Evolutionary conservation across 1,284 basidiomycete genomes (phyloP), one percentile per base, ranked within the genome.

Genomic region (Ustanciosporium gigantosporum): DNA sequence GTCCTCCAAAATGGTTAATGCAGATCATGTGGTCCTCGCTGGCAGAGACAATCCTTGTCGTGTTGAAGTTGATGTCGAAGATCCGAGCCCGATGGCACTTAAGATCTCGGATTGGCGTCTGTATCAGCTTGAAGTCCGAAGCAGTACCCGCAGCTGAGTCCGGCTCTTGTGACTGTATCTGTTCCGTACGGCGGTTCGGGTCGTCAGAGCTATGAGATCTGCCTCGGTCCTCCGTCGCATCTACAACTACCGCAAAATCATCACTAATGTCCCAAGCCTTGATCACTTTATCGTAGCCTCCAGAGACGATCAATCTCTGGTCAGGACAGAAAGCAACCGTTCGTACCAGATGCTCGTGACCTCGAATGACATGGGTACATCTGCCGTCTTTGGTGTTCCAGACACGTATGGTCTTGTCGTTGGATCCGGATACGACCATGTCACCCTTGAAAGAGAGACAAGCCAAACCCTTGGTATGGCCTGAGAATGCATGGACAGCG

Each of bases 331-430:
- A 73, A 1, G 55, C 60, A 2, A 68, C 46, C 8, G 68, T 67
- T 20, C 70, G 36, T 0, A 73, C 70, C 27, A 70, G 36, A 45
- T 57, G 22, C 15, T 52, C 40, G 32, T 72, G 70, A 7, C 51
- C 60, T 9, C 48, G 41, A 22, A 61, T 25, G 8, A 56, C 43
- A 41, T 51, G 43, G 25, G 46, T 50, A 32, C 70, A 72, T 14
- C 34, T 29, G 0, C 67, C 70, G 8, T 25, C 50, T 3, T 13
- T 3, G 9, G 66, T 58, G 55, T 68, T 56, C 70, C 70, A 73
- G 17, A 68, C 50, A 11, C 70, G 36, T 23, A 73, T 70, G 23
- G 64, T 66, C 56, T 58, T 46, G 25, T 73, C 70, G 34, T 69
- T 71, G 19, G 46, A 48, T 13, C 68, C 70, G 34, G 49, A 62